A percentile compares a stretch with the other conserved stretches of the same genome.
Conservation (phyloP, 257 asterid species). For the Solanum pinnatisectum region DNA sequence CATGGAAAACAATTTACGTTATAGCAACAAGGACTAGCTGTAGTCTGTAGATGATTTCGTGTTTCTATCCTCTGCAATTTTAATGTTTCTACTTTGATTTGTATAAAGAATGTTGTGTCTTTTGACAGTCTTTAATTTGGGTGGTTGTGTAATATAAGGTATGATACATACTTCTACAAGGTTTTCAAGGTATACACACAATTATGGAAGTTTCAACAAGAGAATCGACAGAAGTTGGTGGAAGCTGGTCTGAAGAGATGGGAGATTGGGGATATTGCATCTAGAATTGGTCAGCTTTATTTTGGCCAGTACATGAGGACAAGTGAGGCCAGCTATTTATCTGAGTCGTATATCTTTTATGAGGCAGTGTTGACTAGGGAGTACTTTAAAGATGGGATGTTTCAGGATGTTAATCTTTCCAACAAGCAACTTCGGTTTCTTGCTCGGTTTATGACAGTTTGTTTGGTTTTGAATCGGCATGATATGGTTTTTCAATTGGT, state of each 20-base stretch:
- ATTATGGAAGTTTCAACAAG: conserved; percentile 94
- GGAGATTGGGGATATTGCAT: conserved; percentile 99
- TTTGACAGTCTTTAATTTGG: neutral
- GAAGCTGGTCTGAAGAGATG: conserved; percentile 94
- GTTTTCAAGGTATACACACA: conserved; percentile 91
- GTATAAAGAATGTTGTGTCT: neutral
- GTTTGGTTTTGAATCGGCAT: conserved; percentile 81
- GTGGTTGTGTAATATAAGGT: conserved; percentile 33
- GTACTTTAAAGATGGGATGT: conserved; percentile 87
- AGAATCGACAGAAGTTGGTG: conserved; percentile 88
- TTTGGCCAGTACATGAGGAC: conserved; percentile 99
- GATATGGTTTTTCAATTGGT: conserved; percentile 79
- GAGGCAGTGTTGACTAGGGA: conserved; percentile 90
- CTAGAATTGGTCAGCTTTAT: conserved; percentile 93
- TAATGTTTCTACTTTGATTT: neutral
- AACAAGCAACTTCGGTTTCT: conserved; percentile 84
- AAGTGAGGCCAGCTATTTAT: conserved; percentile 80
- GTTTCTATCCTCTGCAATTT: neutral
- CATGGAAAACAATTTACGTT: neutral
- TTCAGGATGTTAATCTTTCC: conserved; percentile 78
- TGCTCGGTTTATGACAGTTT: conserved; percentile 83
- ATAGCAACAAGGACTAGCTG: neutral
- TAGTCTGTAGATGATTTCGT: neutral
- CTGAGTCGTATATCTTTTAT: conserved; percentile 82
- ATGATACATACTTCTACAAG: conserved; percentile 81